A percentile compares a stretch with the other conserved stretches of the same genome.
phyloP scores from a whole-genome alignment of 164 flowering plant species.

The Vitis amurensis region DNA sequence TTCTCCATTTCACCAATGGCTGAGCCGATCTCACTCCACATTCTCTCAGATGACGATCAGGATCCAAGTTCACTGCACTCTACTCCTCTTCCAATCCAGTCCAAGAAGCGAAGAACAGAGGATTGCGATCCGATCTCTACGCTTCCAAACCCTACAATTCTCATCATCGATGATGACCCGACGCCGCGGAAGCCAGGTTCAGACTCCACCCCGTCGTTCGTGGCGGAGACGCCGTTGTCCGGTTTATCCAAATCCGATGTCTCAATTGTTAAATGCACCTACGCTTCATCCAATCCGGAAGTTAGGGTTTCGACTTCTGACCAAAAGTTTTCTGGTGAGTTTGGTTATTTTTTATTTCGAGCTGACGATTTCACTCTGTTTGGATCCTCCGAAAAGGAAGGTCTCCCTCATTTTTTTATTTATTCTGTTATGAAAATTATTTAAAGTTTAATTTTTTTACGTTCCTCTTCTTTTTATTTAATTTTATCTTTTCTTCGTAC shows the following conservation, averaged over 20 bases:
- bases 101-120: constrained; percentile 34
- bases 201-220: constrained; percentile 28
- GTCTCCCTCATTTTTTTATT: too few relatives aligned
- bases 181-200: constrained; percentile 30
- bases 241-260: constrained; percentile 26
- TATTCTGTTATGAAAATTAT: too few relatives aligned
- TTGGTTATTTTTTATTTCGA: not conserved
- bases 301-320: constrained; percentile 24
- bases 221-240: constrained; percentile 45
- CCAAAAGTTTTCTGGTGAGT: constrained; percentile 23
- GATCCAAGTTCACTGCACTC: constrained; percentile 7
- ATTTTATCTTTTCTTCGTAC: too few relatives aligned
- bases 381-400: too few relatives aligned
- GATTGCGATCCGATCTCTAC: constrained; percentile 3
- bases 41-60: constrained; percentile 40
- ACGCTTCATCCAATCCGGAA: constrained; percentile 7
- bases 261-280: constrained; percentile 35
- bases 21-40: constrained; percentile 18
- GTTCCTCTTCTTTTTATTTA: too few relatives aligned
- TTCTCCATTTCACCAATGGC: constrained; percentile 14
- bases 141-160: constrained; percentile 14
- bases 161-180: constrained; percentile 51
- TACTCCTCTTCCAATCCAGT: constrained; percentile 21
- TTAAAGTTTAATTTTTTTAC: too few relatives aligned
- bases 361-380: too few relatives aligned